These are phyloP conservation scores for Coemansia sp. DNA, from an alignment of 192 early-diverging fungal genomes.

Conservation along the genomic window DNA sequence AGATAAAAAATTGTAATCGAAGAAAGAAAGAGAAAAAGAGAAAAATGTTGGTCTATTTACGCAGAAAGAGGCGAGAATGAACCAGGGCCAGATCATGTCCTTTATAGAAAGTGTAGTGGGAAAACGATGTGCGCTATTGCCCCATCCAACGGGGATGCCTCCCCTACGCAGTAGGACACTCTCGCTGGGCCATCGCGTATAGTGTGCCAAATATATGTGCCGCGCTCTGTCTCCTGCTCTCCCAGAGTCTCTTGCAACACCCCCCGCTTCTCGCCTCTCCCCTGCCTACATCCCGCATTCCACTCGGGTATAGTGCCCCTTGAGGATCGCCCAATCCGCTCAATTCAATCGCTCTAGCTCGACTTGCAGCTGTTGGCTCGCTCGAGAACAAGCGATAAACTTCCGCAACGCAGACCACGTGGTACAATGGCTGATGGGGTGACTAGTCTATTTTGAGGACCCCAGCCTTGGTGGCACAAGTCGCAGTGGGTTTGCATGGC, in stretches of 20 bases:
- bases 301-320: conserved; percentile 2
- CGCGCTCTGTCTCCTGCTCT: background rate
- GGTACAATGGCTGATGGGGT: too few relatives aligned
- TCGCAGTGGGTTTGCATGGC: too few relatives aligned
- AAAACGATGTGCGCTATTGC: background rate
- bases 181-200: conserved; percentile 22
- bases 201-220: conserved; percentile 19
- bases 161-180: conserved; percentile 13
- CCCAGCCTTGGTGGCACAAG: too few relatives aligned
- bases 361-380: conserved; percentile 10
- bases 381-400: too few relatives aligned
- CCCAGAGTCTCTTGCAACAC: too few relatives aligned
- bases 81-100: background rate
- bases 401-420: too few relatives aligned
- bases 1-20: conserved; percentile 9
- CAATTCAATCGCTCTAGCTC: conserved; percentile 4
- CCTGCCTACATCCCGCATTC: conserved; percentile 9
- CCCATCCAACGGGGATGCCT: background rate
- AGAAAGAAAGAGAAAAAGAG: conserved; percentile 3
- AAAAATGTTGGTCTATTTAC: background rate
- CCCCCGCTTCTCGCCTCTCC: background rate
- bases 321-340: background rate
- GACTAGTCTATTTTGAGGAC: too few relatives aligned
- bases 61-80: background rate
- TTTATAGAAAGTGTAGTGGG: conserved; percentile 8